phyloP scores from a whole-genome alignment of 306 rosid species.

The Fagus crenata region DNA sequence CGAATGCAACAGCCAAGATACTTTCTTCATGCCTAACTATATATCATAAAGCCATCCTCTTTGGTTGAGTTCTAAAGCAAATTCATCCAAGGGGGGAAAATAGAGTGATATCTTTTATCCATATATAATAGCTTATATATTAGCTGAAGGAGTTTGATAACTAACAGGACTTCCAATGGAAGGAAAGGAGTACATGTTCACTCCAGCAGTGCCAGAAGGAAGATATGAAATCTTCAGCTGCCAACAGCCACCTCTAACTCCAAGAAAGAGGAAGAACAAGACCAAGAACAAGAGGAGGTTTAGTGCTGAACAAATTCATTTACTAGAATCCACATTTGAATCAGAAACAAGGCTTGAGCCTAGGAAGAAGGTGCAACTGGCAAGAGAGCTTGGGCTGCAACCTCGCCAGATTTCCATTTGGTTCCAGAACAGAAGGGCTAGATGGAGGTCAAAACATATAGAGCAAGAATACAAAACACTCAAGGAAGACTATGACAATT shows the following conservation, averaged over 20 bases:
- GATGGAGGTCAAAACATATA: slow-evolving; percentile 85
- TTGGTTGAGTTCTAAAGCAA: slow-evolving; percentile 35
- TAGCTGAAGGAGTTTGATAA: slow-evolving; percentile 6
- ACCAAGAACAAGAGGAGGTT: slow-evolving; percentile 67
- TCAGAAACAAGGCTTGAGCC: slow-evolving; percentile 84
- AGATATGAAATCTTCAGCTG: slow-evolving; percentile 29
- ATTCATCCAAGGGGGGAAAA: slow-evolving; percentile 15
- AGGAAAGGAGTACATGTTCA: slow-evolving; percentile 40
- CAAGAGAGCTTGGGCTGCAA: slow-evolving; percentile 81
- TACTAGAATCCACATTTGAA: slow-evolving; percentile 70
- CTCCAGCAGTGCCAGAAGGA: slow-evolving; percentile 41
- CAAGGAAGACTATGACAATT: slow-evolving; percentile 56
- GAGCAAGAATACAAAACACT: slow-evolving; percentile 73
- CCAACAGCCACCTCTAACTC: slow-evolving; percentile 28
- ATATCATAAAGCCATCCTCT: slow-evolving; percentile 37
- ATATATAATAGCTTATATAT: not conserved
- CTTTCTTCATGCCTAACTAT: slow-evolving; percentile 41
- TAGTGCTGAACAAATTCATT: slow-evolving; percentile 70
- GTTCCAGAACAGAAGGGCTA: slow-evolving; percentile 96
- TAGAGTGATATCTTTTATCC: not conserved
- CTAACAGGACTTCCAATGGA: slow-evolving; percentile 42
- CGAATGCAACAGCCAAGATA: slow-evolving; percentile 36
- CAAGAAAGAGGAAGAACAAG: slow-evolving; percentile 58
- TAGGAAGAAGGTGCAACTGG: slow-evolving; percentile 73
- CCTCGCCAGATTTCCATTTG: slow-evolving; percentile 95